Evolutionary conservation across 1,284 basidiomycete genomes (phyloP), one percentile per base, ranked within the genome.

Genomic region (Agroathelia rolfsii): DNA sequence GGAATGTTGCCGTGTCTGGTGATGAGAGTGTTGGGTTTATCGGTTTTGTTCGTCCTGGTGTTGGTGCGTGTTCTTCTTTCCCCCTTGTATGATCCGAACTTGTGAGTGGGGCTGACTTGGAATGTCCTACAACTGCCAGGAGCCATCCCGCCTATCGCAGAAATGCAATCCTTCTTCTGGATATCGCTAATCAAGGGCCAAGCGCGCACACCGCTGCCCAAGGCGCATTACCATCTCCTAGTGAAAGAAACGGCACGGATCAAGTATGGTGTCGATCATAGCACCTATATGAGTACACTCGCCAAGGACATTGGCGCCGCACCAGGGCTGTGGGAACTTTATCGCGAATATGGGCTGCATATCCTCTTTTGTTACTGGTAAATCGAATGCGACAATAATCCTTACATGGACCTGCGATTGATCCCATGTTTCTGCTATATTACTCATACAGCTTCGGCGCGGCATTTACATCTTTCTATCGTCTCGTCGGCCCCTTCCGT

Each of bases 81-180:
- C n/a, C n/a, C n/a, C n/a, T n/a, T n/a, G n/a, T n/a, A n/a, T n/a
- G n/a, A n/a, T n/a, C n/a, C n/a, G n/a, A n/a, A n/a, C n/a, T n/a
- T n/a, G n/a, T n/a, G n/a, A n/a, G n/a, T n/a, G n/a, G n/a, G n/a
- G n/a, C n/a, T n/a, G n/a, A n/a, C n/a, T n/a, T n/a, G n/a, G n/a
- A n/a, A n/a, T n/a, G n/a, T n/a, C n/a, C n/a, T n/a, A 11, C 15
- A 35, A 30, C 41, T 41, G 12, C 24, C 29, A 58, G 73, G 75
- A 39, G 76, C 76, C 0, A 79, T 79, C 34, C 76, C 76, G 1
- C 75, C 76, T 0, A 72, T 78, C 33, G 65, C 74, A 2, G 76
- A 80, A 51, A 72, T 76, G 64, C 74, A 76, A 45, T 53, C 64
- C 0, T 70, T 76, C 50, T 66, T 76, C 39, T 78, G 73, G 71